Percentiles rank a stretch among this genome's conserved stretches.
Conservation (phyloP, 768 basidiomycete genomes). For the Austroboletus festivus region DNA sequence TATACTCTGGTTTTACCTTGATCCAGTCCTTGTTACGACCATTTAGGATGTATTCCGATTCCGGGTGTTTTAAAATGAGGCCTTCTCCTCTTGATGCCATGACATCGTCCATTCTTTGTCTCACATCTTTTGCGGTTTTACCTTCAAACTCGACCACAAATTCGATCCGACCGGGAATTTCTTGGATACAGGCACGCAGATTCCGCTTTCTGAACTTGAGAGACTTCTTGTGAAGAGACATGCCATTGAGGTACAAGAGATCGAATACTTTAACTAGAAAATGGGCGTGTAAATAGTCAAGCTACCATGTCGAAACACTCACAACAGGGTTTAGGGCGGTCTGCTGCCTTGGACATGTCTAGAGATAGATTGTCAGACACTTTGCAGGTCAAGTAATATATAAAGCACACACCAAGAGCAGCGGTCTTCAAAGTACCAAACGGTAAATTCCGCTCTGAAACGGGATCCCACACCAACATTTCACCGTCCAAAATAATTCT, state of each 20-base stretch:
- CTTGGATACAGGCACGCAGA: conserved; percentile 61
- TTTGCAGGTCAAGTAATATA: not conserved
- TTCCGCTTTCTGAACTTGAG: conserved; percentile 78
- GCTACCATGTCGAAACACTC: conserved; percentile 29
- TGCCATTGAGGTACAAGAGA: conserved; percentile 84
- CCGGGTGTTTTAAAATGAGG: conserved; percentile 84
- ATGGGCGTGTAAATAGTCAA: not conserved
- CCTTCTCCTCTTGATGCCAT: conserved; percentile 90
- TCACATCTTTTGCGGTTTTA: conserved; percentile 77
- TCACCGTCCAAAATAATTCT: conserved; percentile 96
- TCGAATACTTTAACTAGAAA: conserved; percentile 94
- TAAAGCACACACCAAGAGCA: conserved; percentile 60
- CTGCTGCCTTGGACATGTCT: conserved; percentile 71
- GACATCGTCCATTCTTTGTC: conserved; percentile 74
- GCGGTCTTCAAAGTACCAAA: conserved; percentile 95
- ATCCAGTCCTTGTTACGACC: conserved; percentile 92
- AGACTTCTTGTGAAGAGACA: conserved; percentile 68
- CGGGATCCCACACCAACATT: conserved; percentile 98
- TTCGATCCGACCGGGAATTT: conserved; percentile 78
- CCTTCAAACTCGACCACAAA: conserved; percentile 70
- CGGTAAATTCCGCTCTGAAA: conserved; percentile 81
- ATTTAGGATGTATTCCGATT: conserved; percentile 78
- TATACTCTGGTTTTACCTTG: conserved; percentile 90
- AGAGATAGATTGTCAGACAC: not conserved
- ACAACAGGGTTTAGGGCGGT: conserved; percentile 90